These are phyloP conservation scores for Dendrobium chrysotoxum DNA, from an alignment of 106 monocot genomes.

Conservation along the genomic window DNA sequence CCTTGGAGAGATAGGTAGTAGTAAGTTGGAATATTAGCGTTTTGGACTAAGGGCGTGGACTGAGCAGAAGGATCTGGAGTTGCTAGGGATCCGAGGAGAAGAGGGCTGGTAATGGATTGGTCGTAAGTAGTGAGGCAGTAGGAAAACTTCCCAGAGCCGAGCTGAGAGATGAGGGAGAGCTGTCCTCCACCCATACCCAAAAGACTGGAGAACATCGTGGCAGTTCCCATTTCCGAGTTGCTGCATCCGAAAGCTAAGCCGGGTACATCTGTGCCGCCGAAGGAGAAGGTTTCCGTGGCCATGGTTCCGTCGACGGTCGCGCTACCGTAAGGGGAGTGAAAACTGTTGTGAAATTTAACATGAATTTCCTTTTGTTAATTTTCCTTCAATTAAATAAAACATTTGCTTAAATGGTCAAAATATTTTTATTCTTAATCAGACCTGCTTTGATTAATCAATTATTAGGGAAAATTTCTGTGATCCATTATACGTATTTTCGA, in stretches of 20 bases:
- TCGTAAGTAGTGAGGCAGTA: constrained; percentile 82
- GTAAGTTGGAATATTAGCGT: constrained; percentile 45
- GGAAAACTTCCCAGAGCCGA: constrained; percentile 31
- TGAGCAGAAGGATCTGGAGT: constrained; percentile 10
- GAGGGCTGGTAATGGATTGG: constrained; percentile 35
- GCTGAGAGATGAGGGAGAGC: constrained; percentile 17
- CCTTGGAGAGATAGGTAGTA: constrained; percentile 62
- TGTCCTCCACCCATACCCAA: constrained; percentile 31
- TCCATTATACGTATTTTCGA: no score
- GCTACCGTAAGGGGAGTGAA: constrained; percentile 23
- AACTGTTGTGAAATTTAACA: no score
- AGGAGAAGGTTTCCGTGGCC: constrained; percentile 32
- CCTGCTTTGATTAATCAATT: no score
- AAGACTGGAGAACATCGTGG: constrained; percentile 39
- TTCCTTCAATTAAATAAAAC: no score
- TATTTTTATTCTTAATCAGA: no score
- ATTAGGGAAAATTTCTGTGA: no score
- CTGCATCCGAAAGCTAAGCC: constrained; percentile 60
- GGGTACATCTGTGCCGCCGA: constrained; percentile 16
- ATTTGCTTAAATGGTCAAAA: no score
- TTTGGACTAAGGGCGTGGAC: constrained; percentile 46
- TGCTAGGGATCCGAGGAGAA: constrained; percentile 37
- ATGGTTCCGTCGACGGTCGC: constrained; percentile 26
- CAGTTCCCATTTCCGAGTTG: constrained; percentile 31
- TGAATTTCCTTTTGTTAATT: no score